Evolutionary conservation across 768 basidiomycete species (phyloP).

Genomic region (Termitomyces sp.): DNA sequence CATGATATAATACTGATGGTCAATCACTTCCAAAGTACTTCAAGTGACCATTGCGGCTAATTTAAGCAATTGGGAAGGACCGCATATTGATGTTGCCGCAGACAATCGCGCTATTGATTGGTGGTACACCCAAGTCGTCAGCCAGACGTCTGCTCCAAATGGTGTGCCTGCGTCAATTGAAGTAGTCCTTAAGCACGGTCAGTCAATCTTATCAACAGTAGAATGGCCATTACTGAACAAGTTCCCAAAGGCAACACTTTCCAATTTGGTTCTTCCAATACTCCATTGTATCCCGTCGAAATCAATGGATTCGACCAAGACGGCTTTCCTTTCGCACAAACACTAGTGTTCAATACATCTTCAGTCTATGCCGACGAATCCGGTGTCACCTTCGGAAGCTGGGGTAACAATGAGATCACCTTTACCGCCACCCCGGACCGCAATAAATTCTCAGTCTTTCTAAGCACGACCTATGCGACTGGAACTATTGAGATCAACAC

Average conservation of each 20-base stretch:
- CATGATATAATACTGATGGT: background rate
- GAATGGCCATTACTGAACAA: background rate
- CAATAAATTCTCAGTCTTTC: conserved; percentile 1
- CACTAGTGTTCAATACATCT: conserved; percentile 7
- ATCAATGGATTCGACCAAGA: conserved; percentile 11
- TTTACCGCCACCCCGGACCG: conserved; percentile 1
- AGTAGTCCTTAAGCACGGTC: conserved; percentile 12
- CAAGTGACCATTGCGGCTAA: conserved; percentile 8
- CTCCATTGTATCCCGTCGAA: conserved; percentile 7
- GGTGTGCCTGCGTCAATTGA: conserved; percentile 13
- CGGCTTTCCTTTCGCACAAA: conserved; percentile 9
- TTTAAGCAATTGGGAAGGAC: conserved; percentile 9
- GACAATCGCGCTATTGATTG: conserved; percentile 12
- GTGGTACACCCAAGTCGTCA: conserved; percentile 13
- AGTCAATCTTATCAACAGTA: background rate
- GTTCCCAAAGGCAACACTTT: conserved; percentile 10
- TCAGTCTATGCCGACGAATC: background rate
- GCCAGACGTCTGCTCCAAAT: conserved; percentile 8
- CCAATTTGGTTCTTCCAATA: conserved; percentile 7
- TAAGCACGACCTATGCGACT: conserved; percentile 6
- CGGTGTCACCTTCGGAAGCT: conserved; percentile 5
- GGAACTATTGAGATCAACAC: conserved; percentile 7
- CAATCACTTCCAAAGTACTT: conserved; percentile 12
- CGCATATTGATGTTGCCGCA: conserved; percentile 9
- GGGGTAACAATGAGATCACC: conserved; percentile 11